Percentiles rank a stretch among this genome's conserved stretches.
Conservation (phyloP, 2,329 filamentous ascomycete genomes). For the Clarireedia paspali region DNA sequence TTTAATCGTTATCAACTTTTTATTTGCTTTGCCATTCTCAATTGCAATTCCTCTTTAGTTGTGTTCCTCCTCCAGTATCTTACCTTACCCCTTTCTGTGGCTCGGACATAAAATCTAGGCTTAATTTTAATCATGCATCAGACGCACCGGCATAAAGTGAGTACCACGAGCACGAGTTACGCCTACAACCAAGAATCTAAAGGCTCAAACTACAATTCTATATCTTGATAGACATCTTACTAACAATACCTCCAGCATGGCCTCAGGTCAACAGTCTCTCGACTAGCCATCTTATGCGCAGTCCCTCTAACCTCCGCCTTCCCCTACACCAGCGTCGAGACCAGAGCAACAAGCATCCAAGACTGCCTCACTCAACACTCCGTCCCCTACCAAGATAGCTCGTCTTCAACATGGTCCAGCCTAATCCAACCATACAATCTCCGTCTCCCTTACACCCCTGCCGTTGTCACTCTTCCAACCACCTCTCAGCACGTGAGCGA, state of each 20-base stretch:
- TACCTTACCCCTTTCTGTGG: neutral
- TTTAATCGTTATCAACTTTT: neutral
- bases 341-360: slow-evolving; percentile 3
- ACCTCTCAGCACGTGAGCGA: slow-evolving; percentile 33
- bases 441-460: slow-evolving; percentile 16
- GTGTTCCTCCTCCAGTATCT: too few relatives aligned
- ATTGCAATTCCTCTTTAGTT: too few relatives aligned
- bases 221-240: neutral
- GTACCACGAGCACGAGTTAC: neutral
- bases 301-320: neutral
- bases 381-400: slow-evolving; percentile 11
- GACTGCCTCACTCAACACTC: slow-evolving; percentile 12
- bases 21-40: too few relatives aligned
- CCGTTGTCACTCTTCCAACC: slow-evolving; percentile 19
- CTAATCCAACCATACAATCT: slow-evolving; percentile 20
- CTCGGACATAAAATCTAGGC: neutral
- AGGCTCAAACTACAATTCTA: neutral
- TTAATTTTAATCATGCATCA: neutral
- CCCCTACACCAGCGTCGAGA: neutral
- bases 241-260: neutral
- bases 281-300: neutral
- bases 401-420: slow-evolving; percentile 13
- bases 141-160: neutral
- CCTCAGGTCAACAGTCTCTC: neutral
- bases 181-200: neutral